Evolutionary conservation across 768 basidiomycete species (phyloP), one percentile per base, ranked within the genome.

Genomic region (Suillus subluteus): DNA sequence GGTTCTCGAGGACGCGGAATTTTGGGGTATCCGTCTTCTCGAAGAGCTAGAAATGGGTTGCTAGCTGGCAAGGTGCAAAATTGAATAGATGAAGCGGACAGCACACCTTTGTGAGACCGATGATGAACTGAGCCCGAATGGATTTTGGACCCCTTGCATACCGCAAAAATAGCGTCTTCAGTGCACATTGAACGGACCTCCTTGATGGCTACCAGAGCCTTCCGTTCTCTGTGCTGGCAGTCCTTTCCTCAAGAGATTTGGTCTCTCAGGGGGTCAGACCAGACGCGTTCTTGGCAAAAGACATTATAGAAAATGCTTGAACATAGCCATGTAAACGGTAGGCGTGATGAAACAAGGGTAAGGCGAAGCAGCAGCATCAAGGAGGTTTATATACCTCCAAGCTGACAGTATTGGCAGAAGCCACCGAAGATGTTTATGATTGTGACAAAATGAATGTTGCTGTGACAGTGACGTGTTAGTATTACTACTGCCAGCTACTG

Each of bases 91-190:
- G 16, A 11, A 18, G 30, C 30, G 4, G 16, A 54, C 16, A 18
- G 18, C 30, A 2, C 81, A 80, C 83, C 77, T 84, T 83, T 30
- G 78, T 76, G 8, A 84, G 73, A 12, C 74, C 84, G 35, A 35
- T 35, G 48, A 83, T 73, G 71, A 84, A 84, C 63, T 83, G 83
- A 0, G 80, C 75, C 23, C 78, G 78, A 48, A 84, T 81, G 12
- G 83, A 77, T 38, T 75, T 74, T 15, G 75, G 54, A 4, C 82
- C 83, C 35, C 79, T 72, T 12, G 83, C 79, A 83, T 81, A 44
- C 38, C 35, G 35, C 35, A 35, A 35, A 35, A 35, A 35, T 35
- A 6, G 35, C 0, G 6, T 35, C 35, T 35, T 35, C 35, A 35
- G 35, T 35, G 35, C 35, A 35, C 35, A 35, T 40, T 12, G 12